Conservation (phyloP, 495 filamentous ascomycete species). For the Penicillium cosmopolitanum region DNA sequence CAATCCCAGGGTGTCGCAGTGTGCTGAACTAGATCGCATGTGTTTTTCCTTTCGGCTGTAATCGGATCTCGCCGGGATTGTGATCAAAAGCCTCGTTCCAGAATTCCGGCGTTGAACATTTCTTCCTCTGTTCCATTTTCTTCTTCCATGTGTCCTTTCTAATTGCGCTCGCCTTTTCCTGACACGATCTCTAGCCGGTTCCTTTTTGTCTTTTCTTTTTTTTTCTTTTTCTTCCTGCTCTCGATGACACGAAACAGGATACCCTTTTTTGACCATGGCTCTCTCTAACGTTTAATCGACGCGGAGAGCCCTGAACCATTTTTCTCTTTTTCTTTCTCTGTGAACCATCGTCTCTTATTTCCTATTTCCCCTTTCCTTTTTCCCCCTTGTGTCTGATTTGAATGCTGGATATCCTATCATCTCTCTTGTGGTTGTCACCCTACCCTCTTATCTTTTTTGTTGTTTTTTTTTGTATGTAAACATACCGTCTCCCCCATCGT, state of each 20-base stretch:
- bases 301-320: neutral
- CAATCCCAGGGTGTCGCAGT: constrained; percentile 37
- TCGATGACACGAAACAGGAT: constrained; percentile 46
- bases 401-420: constrained; percentile 51
- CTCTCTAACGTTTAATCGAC: neutral
- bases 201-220: constrained; percentile 21
- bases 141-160: constrained; percentile 28
- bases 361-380: constrained; percentile 19
- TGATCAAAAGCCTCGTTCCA: constrained; percentile 36
- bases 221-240: constrained; percentile 25
- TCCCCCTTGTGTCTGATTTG: constrained; percentile 33
- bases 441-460: constrained; percentile 15
- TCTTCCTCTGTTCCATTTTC: constrained; percentile 27
- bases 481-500: constrained; percentile 39
- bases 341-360: constrained; percentile 13
- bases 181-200: constrained; percentile 52
- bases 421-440: constrained; percentile 33
- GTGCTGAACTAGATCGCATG: constrained; percentile 45
- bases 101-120: constrained; percentile 52
- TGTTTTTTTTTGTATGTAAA: constrained; percentile 43
- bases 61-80: constrained; percentile 32
- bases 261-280: constrained; percentile 14
- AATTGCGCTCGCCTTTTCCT: constrained; percentile 32
- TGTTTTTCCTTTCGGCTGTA: constrained; percentile 31
- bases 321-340: constrained; percentile 13